Conservation (phyloP, 768 basidiomycete genomes). For the Phlebiopsis flavidoalba region DNA sequence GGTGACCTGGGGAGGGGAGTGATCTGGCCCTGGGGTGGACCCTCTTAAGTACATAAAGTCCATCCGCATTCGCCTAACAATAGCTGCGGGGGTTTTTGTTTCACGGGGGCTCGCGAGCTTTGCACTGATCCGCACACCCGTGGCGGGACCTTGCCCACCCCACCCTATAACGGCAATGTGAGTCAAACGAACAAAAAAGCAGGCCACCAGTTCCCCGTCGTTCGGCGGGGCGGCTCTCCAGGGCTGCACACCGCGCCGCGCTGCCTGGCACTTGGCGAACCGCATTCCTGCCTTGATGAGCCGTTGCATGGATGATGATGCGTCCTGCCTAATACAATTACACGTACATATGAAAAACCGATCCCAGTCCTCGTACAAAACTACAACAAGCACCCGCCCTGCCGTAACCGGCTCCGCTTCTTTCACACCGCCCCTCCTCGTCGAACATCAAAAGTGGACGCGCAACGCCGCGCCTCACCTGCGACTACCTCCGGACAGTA, state of each 20-base stretch:
- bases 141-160: background rate
- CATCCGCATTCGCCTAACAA: background rate
- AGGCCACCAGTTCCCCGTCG: background rate
- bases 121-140: slow-evolving; percentile 5
- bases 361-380: background rate
- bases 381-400: background rate
- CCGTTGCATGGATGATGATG: background rate
- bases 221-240: background rate
- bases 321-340: slow-evolving; percentile 6
- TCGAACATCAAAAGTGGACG: slow-evolving; percentile 52
- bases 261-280: background rate
- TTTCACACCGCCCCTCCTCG: background rate
- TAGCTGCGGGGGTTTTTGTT: slow-evolving; percentile 10
- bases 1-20: background rate
- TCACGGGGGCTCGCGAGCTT: background rate
- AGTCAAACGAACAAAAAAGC: slow-evolving; percentile 9
- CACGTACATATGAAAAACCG: slow-evolving; percentile 2
- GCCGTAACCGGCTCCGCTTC: background rate
- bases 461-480: slow-evolving; percentile 47
- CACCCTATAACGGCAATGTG: slow-evolving; percentile 1
- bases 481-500: slow-evolving; percentile 89
- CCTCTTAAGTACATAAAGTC: background rate
- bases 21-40: background rate
- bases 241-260: background rate
- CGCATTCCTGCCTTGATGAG: slow-evolving; percentile 2